Base-by-base conservation (phyloP, 2,329 filamentous ascomycete species). In the Xylaria hypoxylon region DNA sequence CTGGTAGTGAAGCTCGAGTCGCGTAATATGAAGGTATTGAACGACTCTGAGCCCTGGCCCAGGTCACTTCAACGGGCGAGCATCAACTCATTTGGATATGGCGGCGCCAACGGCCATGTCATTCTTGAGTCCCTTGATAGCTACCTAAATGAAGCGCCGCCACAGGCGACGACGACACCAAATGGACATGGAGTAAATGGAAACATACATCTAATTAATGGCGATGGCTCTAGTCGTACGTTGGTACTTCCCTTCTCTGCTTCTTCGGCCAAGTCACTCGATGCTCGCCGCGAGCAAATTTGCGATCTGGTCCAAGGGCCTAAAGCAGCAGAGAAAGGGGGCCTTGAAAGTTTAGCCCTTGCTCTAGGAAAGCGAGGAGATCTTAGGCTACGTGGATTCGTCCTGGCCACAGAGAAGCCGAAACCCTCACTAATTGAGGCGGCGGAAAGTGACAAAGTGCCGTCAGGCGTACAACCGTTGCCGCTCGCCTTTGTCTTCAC, bases 401-500 rank as follows among this genome's bases (percentile, higher is more conserved):
- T 42, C 7, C 11, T 59, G 15, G 13, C 24, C 5, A n/a, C 24
- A 0, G 13, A 15, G 6, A 8, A 22, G 15, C 5, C 47, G 24
- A 50, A n/a, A 5, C 13, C 10, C 5, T 5, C 45, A 28, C 11
- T 48, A 11, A 48, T 48, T 28, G 45, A 48, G 15, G 45, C 22
- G 24, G 19, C 44, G 8, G 44, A 24, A 24, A 26, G 19, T 24
- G 44, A 47, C 5, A 19, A 47, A 26, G 44, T 13, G 4, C 44
- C 44, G 8, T 10, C 44, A 47, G 44, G 44, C 8, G 6, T 22
- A 11, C 15, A 35, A 11, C 51, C 51, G 5, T 13, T 26, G 11
- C 69, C 65, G 0, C n/a, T 71, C 1, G 69, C 56, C 0, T 73
- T 73, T 11, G 50, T 73, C 5, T 74, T 73, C 28, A 74, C 71